Evolutionary conservation across 768 basidiomycete genomes (phyloP).

Genomic region (Pleurotus djamor): DNA sequence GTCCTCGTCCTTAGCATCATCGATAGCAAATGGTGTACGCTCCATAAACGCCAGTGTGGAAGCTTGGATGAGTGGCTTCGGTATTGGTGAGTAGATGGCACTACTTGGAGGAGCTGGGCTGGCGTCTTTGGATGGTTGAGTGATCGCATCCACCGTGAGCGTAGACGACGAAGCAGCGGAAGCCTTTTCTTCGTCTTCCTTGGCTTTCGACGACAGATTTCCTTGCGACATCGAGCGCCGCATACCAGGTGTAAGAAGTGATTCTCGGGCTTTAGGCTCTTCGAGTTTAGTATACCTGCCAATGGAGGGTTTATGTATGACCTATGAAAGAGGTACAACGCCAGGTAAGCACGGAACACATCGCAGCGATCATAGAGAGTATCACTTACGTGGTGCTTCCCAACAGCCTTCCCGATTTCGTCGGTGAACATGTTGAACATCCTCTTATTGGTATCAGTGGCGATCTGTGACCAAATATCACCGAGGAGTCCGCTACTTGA

Average conservation of each 20-base stretch:
- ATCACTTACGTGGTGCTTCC: slow-evolving; percentile 75
- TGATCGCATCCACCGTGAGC: slow-evolving; percentile 48
- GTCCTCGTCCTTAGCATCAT: slow-evolving; percentile 86
- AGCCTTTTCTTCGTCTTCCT: slow-evolving; percentile 23
- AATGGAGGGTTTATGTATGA: slow-evolving; percentile 79
- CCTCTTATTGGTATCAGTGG: slow-evolving; percentile 90
- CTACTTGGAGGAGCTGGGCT: slow-evolving; percentile 30
- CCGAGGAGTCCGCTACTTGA: slow-evolving; percentile 66
- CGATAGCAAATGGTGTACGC: slow-evolving; percentile 94
- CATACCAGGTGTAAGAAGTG: slow-evolving; percentile 73
- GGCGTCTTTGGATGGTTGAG: slow-evolving; percentile 19
- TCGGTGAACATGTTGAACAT: slow-evolving; percentile 93
- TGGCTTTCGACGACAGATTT: slow-evolving; percentile 36
- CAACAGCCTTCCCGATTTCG: slow-evolving; percentile 92
- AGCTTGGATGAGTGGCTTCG: slow-evolving; percentile 59
- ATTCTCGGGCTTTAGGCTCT: slow-evolving; percentile 88
- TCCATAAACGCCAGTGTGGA: slow-evolving; percentile 87
- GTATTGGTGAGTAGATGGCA: slow-evolving; percentile 47
- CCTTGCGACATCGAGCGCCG: slow-evolving; percentile 57
- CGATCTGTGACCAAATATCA: slow-evolving; percentile 86
- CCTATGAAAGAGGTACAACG: slow-evolving; percentile 29
- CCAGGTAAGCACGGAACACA: not conserved
- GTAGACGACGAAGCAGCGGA: slow-evolving; percentile 44
- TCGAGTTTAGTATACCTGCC: slow-evolving; percentile 81
- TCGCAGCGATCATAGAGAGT: not conserved